Base-by-base conservation (phyloP, 345 rosid species). In the Populus pruinosa region DNA sequence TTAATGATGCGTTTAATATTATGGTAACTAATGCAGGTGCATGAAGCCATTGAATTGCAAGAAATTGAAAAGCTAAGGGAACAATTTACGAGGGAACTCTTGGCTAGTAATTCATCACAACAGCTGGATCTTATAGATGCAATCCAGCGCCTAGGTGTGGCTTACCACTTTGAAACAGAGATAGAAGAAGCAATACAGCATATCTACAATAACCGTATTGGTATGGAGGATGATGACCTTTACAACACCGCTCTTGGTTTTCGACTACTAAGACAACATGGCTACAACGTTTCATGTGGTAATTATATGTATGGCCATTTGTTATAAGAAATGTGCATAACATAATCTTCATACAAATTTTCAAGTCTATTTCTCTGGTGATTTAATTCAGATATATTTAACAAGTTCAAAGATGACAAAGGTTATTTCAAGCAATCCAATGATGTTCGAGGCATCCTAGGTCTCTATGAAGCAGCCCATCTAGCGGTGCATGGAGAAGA, bases 91-190 rank as follows among this genome's bases (percentile, higher is more conserved):
- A 78, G 71, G 65, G 75, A 53, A 78, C 16, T 84, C n/a, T n/a
- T 36, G 13, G 16, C 2, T 0, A 14, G 56, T 36, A 49, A 78
- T 17, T 61, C n/a, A 12, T 14, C 13, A 0, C 44, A 59, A 29
- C 67, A 27, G 10, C 66, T 86, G 5, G 66, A 79, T 35, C 64
- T 81, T 76, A 69, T 88, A 5, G 87, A 86, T 77, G 71, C 77
- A 16, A 53, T 88, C 47, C 85, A 86, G 49, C 83, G 85, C 5
- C 59, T 86, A 14, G 91, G 91, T 1, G 41, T 89, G 23, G 72
- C 82, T 13, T 87, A 89, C 41, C 91, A 84, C 82, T 90, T 91
- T 36, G 78, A 85, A 50, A 7, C 12, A 1, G 88, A 90, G 80
- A 80, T 83, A 49, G 87, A 81, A 14, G 76, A 53, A 29, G 20